Conservation (phyloP, 805 yeast species). For the Pichia thaimueangensis region DNA sequence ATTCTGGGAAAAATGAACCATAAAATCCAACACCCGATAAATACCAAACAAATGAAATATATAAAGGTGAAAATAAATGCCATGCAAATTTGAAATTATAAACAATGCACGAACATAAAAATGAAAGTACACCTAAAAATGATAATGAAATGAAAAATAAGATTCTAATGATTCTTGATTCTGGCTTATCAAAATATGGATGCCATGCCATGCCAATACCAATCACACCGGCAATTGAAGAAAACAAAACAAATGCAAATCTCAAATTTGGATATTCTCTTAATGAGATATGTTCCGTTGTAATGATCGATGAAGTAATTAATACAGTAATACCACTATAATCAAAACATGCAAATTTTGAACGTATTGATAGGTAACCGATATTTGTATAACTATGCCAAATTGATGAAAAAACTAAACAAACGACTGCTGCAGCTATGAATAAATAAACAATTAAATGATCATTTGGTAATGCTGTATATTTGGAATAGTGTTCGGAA, state of each 20-base stretch:
- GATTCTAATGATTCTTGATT: constrained; percentile 72
- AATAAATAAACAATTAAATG: constrained; percentile 56
- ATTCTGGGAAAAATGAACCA: constrained; percentile 83
- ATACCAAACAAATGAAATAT: constrained; percentile 70
- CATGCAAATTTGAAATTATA: constrained; percentile 52
- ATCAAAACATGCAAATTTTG: constrained; percentile 86
- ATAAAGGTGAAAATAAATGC: constrained; percentile 57
- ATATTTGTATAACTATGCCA: constrained; percentile 93
- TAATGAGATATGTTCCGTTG: constrained; percentile 78
- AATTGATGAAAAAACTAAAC: constrained; percentile 68
- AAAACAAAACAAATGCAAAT: constrained; percentile 47
- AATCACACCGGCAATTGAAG: constrained; percentile 57
- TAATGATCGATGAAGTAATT: constrained; percentile 81
- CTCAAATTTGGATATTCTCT: constrained; percentile 49
- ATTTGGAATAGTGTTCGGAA: constrained; percentile 42
- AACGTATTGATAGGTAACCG: constrained; percentile 53
- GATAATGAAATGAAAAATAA: constrained; percentile 76
- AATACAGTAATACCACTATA: constrained; percentile 90
- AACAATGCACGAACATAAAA: constrained; percentile 45
- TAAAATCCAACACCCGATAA: constrained; percentile 79
- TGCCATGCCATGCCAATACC: constrained; percentile 87
- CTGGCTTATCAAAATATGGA: constrained; percentile 85
- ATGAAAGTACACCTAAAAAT: constrained; percentile 63
- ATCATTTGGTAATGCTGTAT: constrained; percentile 30
- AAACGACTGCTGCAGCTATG: constrained; percentile 64